Evolutionary conservation across 306 rosid genomes (phyloP).

Genomic region (Cicer cuneatum): DNA sequence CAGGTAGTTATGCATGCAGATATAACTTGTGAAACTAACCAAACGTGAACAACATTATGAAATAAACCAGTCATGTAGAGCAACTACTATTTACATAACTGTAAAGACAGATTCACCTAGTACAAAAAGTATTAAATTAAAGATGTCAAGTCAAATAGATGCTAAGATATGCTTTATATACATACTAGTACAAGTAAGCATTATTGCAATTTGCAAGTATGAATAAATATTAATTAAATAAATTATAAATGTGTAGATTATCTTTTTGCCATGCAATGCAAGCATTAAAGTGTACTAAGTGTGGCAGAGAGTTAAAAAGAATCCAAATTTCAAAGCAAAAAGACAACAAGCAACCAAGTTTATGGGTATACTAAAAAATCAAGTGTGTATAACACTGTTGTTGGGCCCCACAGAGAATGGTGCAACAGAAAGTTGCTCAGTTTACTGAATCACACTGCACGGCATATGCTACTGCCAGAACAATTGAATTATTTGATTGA

Average conservation of each 20-base stretch:
- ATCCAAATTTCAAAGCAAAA: conserved; percentile 45
- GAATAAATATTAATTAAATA: neutral
- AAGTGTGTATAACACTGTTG: conserved; percentile 32
- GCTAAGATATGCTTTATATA: neutral
- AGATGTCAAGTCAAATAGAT: conserved; percentile 36
- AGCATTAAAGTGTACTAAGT: neutral
- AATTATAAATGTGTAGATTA: neutral
- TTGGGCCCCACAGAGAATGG: conserved; percentile 48
- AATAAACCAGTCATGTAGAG: conserved; percentile 24
- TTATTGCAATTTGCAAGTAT: neutral
- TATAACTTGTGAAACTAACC: conserved; percentile 38
- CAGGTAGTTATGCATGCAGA: conserved; percentile 35
- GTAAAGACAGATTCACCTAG: conserved; percentile 30
- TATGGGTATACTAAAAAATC: conserved; percentile 34
- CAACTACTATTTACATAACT: neutral
- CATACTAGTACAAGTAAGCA: neutral
- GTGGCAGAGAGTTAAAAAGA: conserved; percentile 30
- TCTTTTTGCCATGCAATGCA: conserved; percentile 53
- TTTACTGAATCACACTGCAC: conserved; percentile 47
- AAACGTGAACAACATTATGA: conserved; percentile 22
- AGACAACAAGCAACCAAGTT: neutral
- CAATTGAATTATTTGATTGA: conserved; percentile 20
- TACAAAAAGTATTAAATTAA: neutral
- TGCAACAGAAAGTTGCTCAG: conserved; percentile 37
- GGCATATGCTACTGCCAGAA: conserved; percentile 38